A percentile compares a stretch with the other conserved stretches of the same genome.
phyloP scores from a whole-genome alignment of 257 asterid genomes.

The Lycium ferocissimum region DNA sequence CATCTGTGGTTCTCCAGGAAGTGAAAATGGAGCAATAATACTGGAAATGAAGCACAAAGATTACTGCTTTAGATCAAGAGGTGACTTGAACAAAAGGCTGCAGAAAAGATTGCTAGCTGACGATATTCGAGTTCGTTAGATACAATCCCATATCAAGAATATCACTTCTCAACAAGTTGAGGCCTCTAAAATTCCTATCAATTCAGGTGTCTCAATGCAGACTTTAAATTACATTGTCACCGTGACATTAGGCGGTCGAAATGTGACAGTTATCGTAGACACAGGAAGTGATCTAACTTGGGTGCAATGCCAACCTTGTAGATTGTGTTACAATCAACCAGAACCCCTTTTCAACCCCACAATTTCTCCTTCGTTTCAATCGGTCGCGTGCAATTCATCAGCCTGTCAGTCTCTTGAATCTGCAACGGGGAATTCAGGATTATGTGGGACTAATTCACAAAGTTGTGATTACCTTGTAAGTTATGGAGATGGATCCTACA shows the following conservation, averaged over 20 bases:
- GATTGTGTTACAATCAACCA: slow-evolving; percentile 70
- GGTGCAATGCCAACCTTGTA: slow-evolving; percentile 94
- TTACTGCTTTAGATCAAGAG: slow-evolving; percentile 45
- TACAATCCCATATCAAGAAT: slow-evolving; percentile 61
- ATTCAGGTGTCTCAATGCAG: slow-evolving; percentile 68
- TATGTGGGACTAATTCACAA: slow-evolving; percentile 49
- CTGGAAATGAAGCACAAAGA: slow-evolving; percentile 77
- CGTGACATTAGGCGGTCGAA: slow-evolving; percentile 61
- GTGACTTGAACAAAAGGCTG: slow-evolving; percentile 44
- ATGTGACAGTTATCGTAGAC: slow-evolving; percentile 76
- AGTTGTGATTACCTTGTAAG: slow-evolving; percentile 65
- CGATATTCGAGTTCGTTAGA: slow-evolving; percentile 55
- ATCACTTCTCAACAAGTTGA: slow-evolving; percentile 40
- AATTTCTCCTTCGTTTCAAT: slow-evolving; percentile 59
- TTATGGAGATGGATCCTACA: slow-evolving; percentile 90
- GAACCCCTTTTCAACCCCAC: slow-evolving; percentile 79
- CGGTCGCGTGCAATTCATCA: slow-evolving; percentile 64
- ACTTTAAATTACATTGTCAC: slow-evolving; percentile 83
- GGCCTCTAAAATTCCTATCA: slow-evolving; percentile 56
- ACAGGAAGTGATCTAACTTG: slow-evolving; percentile 90
- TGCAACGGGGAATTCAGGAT: slow-evolving; percentile 63
- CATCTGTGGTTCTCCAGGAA: slow-evolving; percentile 51
- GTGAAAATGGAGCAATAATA: slow-evolving; percentile 64
- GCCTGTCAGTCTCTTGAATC: slow-evolving; percentile 62
- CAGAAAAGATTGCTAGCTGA: slow-evolving; percentile 48